These are phyloP conservation scores for Paecilomyces sp. DNA, from an alignment of 2,329 filamentous ascomycete species.

Conservation along the genomic window DNA sequence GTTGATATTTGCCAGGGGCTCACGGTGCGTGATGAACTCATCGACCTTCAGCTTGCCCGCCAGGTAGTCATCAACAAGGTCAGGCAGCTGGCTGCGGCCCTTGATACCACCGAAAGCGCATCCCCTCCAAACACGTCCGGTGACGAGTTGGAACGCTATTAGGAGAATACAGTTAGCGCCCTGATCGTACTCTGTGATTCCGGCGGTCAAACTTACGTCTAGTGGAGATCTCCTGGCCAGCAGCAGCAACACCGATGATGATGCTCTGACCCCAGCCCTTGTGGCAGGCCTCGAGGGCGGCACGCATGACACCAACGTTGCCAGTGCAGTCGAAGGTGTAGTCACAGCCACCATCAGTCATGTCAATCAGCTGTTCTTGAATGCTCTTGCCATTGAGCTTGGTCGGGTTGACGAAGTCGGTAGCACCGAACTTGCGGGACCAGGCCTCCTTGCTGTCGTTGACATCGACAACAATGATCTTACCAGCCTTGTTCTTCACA, in stretches of 20 bases:
- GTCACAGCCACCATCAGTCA: slow-evolving; percentile 96
- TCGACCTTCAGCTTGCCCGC: slow-evolving; percentile 90
- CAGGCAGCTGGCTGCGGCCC: slow-evolving; percentile 84
- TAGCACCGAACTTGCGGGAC: slow-evolving; percentile 90
- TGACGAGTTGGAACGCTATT: slow-evolving; percentile 94
- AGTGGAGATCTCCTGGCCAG: slow-evolving; percentile 90
- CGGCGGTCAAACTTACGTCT: slow-evolving; percentile 61
- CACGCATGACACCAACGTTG: slow-evolving; percentile 92
- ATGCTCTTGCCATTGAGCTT: slow-evolving; percentile 70
- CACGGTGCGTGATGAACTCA: slow-evolving; percentile 97
- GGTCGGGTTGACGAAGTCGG: slow-evolving; percentile 90
- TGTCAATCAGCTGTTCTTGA: slow-evolving; percentile 87
- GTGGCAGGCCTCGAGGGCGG: slow-evolving; percentile 94
- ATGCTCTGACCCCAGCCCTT: slow-evolving; percentile 99
- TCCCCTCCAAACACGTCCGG: slow-evolving; percentile 94
- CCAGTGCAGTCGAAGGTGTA: slow-evolving; percentile 99
- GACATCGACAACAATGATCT: slow-evolving; percentile 62
- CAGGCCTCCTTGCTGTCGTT: slow-evolving; percentile 89
- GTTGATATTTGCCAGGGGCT: slow-evolving; percentile 78
- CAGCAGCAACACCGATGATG: slow-evolving; percentile 93
- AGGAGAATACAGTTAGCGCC: slow-evolving; percentile 3
- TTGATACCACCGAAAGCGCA: slow-evolving; percentile 98
- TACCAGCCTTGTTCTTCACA: slow-evolving; percentile 67
- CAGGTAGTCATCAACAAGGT: slow-evolving; percentile 83
- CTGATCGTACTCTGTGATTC: not conserved